phyloP scores from a whole-genome alignment of 352 stramenopile species.

The Phytopythium aichiense region DNA sequence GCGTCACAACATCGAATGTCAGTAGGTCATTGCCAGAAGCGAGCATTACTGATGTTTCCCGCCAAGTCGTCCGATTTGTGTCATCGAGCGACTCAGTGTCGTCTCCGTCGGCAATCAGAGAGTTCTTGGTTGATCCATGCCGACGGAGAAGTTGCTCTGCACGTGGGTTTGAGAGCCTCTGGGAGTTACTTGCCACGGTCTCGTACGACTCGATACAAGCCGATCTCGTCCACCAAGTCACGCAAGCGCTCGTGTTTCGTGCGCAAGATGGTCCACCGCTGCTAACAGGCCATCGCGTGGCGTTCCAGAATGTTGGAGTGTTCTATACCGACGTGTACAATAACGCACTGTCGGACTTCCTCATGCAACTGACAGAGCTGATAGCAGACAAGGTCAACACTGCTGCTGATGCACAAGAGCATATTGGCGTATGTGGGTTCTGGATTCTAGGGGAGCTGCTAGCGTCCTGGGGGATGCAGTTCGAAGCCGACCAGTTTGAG shows the following conservation, averaged over 20 bases:
- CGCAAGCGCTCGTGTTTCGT: slow-evolving; percentile 48
- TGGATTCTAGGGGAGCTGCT: slow-evolving; percentile 33
- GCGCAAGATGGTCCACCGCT: slow-evolving; percentile 1
- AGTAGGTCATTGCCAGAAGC: background rate
- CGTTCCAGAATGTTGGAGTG: slow-evolving; percentile 13
- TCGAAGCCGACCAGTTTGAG: slow-evolving; percentile 36
- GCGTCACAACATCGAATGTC: background rate
- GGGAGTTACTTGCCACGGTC: slow-evolving; percentile 33
- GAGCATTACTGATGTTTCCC: slow-evolving; percentile 5
- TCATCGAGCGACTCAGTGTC: slow-evolving; percentile 27
- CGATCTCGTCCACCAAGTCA: slow-evolving; percentile 47
- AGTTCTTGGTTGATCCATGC: slow-evolving; percentile 45
- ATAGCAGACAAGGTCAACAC: slow-evolving; percentile 25
- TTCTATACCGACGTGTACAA: slow-evolving; percentile 36
- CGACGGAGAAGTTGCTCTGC: slow-evolving; percentile 35
- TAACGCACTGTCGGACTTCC: slow-evolving; percentile 23
- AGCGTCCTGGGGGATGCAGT: slow-evolving; percentile 37
- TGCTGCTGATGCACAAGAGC: slow-evolving; percentile 12
- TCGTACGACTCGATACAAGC: slow-evolving; percentile 45
- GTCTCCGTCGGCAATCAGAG: slow-evolving; percentile 14
- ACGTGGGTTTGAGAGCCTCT: slow-evolving; percentile 39
- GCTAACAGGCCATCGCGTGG: background rate
- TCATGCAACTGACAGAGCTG: slow-evolving; percentile 30
- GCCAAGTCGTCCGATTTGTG: slow-evolving; percentile 30
- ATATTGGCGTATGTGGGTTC: background rate